Base-by-base conservation (phyloP, 1,139 yeast genomes). In the Candida anutae region DNA sequence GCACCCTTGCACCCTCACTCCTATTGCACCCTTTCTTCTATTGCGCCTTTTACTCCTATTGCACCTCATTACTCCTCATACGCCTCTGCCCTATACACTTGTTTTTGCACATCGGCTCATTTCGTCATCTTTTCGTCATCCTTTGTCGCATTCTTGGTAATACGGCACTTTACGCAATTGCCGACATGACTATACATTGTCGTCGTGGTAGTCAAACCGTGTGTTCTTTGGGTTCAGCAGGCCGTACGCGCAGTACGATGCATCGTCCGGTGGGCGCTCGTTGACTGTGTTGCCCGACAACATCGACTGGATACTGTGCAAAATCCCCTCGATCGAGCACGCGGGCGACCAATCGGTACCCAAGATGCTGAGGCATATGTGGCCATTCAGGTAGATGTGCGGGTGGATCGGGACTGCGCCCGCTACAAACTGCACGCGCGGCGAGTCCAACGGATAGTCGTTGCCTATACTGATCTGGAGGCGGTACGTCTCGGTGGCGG, bases 341-440 rank as follows among this genome's bases (percentile, higher is more conserved):
- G 78, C 77, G 0, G 88, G 88, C 0, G 84, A 66, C 90, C 90
- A 80, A 25, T 71, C 82, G 5, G 69, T 67, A 1, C 82, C 85
- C 16, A 80, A 51, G 5, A 74, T 46, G 44, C 75, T 73, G 16
- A 77, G 55, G 46, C 90, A 80, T 11, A 79, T 78, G 43, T 79
- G 87, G 1, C 88, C 90, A 42, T 79, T 79, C 22, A 78, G 66
- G 44, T 80, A 80, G 3, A 80, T 62, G 43, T 80, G 88, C 0
- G 88, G 88, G 43, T 80, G 87, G 2, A 75, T 38, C 0, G 88
- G 88, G 5, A 77, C 62, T 17, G 21, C 28, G 35, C 39, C 38
- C 42, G 15, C 39, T n/a, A 23, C 25, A 42, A 80, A 80, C 33
- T 66, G 61, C 2, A 75, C 82, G 35, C 66, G 67, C 0, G 88